These are phyloP conservation scores for Trapa incisa DNA, from an alignment of 345 rosid genomes.

Conservation along the genomic window DNA sequence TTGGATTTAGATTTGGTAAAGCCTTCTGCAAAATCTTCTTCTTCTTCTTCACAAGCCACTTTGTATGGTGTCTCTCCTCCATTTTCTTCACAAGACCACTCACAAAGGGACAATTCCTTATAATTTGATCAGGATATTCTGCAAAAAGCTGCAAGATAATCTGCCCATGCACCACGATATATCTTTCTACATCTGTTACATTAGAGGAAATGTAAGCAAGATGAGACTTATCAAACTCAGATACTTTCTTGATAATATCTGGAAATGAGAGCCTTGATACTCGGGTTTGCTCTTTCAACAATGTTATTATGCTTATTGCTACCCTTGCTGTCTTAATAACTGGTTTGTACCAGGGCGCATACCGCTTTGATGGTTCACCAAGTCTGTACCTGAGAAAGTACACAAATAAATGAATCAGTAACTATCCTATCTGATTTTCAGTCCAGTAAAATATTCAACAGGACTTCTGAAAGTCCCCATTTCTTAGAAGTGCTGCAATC, in stretches of 20 bases:
- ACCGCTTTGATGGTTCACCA: constrained; percentile 73
- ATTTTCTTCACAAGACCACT: constrained; percentile 39
- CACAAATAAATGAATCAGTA: not conserved
- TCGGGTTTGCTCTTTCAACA: constrained; percentile 49
- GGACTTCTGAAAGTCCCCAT: not conserved
- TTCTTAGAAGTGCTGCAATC: not conserved
- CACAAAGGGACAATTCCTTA: constrained; percentile 51
- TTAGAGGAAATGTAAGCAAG: constrained; percentile 52
- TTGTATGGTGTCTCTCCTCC: constrained; percentile 70
- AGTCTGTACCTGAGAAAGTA: constrained; percentile 62
- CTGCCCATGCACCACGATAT: constrained; percentile 71
- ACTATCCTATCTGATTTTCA: not conserved
- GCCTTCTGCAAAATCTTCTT: constrained; percentile 32
- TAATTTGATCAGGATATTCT: constrained; percentile 32
- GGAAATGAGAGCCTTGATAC: constrained; percentile 48
- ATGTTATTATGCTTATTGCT: constrained; percentile 47
- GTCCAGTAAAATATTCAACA: not conserved
- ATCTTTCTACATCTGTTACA: constrained; percentile 48
- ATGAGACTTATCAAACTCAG: constrained; percentile 36
- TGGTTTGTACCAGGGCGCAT: constrained; percentile 62
- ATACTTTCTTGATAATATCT: constrained; percentile 37
- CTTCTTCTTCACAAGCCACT: constrained; percentile 67
- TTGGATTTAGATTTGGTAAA: constrained; percentile 49
- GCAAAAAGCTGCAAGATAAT: constrained; percentile 61
- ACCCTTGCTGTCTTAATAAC: constrained; percentile 60